Base-by-base conservation (phyloP, 2,329 filamentous ascomycete genomes). In the Alternaria rosae region DNA sequence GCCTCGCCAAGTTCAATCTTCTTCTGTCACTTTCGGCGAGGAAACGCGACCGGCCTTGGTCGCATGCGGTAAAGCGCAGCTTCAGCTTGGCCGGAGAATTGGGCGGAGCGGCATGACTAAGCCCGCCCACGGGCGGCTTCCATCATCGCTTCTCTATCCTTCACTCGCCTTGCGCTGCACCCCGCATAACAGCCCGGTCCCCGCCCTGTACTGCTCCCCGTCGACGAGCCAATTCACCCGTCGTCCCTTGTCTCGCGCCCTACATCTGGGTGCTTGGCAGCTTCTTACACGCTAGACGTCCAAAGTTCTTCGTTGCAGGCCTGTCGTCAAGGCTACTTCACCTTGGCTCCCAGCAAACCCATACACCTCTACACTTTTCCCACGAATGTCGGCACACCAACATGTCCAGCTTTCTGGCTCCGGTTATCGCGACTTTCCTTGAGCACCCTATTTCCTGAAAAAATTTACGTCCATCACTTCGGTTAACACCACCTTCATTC, bases 381-480 rank as follows among this genome's bases (percentile, higher is more conserved):
- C 62, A 59, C 74, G 73, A 77, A 83, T 83, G 82, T 83, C 81
- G 78, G 74, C 76, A 72, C 71, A 79, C 80, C 82, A 84, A 76
- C 77, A 85, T 85, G 83, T 82, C 80, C 81, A 82, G 75, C 76
- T 78, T 73, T 77, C 76, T 79, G 78, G 80, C 79, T 74, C 70
- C 79, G 77, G 75, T 77, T 74, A 79, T 79, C 78, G 81, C 78
- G 72, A 82, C 75, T 81, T 80, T 84, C 83, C 83, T 85, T 85
- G 82, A 84, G 80, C 81, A 82, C 76, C 81, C 82, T 66, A 79
- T 79, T 79, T 80, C 78, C 74, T 79, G 78, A 79, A 74, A 76
- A 68, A 54, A 61, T 41, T 61, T 66, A 66, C 65, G 63, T 72
- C 68, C 57, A 66, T 69, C 63, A 54, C 69, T 74, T 72, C 64